These are phyloP conservation scores for Ophiognomonia clavigignenti-juglandacearum DNA, from an alignment of 2,329 filamentous ascomycete species.

Conservation along the genomic window DNA sequence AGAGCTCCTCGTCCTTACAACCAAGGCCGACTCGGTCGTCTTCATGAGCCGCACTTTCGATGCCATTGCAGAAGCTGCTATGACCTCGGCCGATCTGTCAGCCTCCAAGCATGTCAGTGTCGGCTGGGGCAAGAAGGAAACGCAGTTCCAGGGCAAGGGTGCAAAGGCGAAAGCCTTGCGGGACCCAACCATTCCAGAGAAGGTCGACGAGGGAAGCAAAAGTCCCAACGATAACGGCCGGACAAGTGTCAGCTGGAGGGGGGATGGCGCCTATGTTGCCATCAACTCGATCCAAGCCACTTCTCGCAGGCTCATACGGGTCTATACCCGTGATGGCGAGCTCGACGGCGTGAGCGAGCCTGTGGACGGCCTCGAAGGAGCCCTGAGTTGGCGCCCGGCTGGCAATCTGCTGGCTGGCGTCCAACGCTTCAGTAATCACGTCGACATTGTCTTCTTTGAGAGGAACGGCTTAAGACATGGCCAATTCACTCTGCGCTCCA, in stretches of 20 bases:
- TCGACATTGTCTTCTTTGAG: constrained; percentile 92
- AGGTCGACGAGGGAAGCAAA: constrained; percentile 75
- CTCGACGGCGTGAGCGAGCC: constrained; percentile 94
- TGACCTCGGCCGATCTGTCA: constrained; percentile 73
- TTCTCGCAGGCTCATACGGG: constrained; percentile 72
- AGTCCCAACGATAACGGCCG: constrained; percentile 69
- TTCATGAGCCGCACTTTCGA: constrained; percentile 95
- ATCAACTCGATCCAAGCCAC: constrained; percentile 72
- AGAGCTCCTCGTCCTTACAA: constrained; percentile 80
- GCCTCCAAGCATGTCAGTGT: constrained; percentile 93
- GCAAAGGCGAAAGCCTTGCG: constrained; percentile 78
- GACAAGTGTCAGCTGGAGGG: constrained; percentile 82
- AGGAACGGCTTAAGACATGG: constrained; percentile 96
- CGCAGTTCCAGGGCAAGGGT: constrained; percentile 90
- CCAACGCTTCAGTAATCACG: constrained; percentile 62
- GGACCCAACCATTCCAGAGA: constrained; percentile 92
- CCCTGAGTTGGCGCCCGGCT: constrained; percentile 84
- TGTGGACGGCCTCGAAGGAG: constrained; percentile 82
- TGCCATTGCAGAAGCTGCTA: constrained; percentile 67
- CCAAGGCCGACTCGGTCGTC: constrained; percentile 71
- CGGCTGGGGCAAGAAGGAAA: constrained; percentile 97
- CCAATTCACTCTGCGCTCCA: constrained; percentile 74
- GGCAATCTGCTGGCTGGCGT: constrained; percentile 89
- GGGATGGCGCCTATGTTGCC: constrained; percentile 87
- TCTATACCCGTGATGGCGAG: constrained; percentile 85